phyloP scores from a whole-genome alignment of 2,329 filamentous ascomycete species.

The Cordyceps pruinosa region DNA sequence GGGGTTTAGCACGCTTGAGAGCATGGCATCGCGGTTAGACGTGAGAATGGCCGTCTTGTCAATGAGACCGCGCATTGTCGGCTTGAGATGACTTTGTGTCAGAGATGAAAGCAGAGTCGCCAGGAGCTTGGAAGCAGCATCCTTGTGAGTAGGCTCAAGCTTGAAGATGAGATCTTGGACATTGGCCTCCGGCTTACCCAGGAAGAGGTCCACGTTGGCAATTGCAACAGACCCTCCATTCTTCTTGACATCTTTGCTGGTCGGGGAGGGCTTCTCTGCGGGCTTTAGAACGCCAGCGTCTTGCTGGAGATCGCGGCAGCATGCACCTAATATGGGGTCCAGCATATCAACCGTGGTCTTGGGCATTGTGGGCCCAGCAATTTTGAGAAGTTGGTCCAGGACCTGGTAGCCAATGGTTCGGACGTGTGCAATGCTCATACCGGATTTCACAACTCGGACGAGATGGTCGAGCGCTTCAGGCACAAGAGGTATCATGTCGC shows the following conservation, averaged over 20 bases:
- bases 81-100: slow-evolving; percentile 60
- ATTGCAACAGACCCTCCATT: slow-evolving; percentile 25
- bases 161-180: slow-evolving; percentile 23
- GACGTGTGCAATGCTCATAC: slow-evolving; percentile 45
- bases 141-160: slow-evolving; percentile 40
- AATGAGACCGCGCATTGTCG: slow-evolving; percentile 64
- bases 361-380: slow-evolving; percentile 59
- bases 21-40: slow-evolving; percentile 62
- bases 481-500: slow-evolving; percentile 51
- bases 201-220: slow-evolving; percentile 67
- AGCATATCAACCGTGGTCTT: slow-evolving; percentile 61
- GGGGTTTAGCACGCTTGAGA: slow-evolving; percentile 77
- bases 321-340: slow-evolving; percentile 53
- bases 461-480: slow-evolving; percentile 64
- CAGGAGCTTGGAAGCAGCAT: slow-evolving; percentile 56
- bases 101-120: slow-evolving; percentile 54
- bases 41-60: slow-evolving; percentile 75
- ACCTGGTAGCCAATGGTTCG: slow-evolving; percentile 56
- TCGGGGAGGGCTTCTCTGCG: slow-evolving; percentile 25
- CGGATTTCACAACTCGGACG: slow-evolving; percentile 60
- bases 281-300: slow-evolving; percentile 41
- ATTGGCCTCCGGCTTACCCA: slow-evolving; percentile 37
- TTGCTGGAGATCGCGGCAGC: slow-evolving; percentile 67
- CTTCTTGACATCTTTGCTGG: slow-evolving; percentile 28
- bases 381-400: slow-evolving; percentile 48